These are phyloP conservation scores for Ophiostoma triangulosporum DNA, from an alignment of 2,329 filamentous ascomycete species.

Conservation along the genomic window DNA sequence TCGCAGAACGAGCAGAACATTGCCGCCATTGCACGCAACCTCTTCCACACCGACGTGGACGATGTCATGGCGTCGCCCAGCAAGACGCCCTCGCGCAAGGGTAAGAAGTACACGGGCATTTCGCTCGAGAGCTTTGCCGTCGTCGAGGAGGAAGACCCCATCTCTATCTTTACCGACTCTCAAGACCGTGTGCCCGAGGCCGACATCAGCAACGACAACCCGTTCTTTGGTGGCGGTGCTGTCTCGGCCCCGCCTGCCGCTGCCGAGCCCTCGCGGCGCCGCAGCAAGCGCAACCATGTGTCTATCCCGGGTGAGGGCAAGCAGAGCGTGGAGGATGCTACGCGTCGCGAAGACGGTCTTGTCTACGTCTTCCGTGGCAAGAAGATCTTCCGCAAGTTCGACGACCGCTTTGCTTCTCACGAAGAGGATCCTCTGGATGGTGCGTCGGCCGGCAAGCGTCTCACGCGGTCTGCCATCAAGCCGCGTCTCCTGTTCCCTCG, in stretches of 20 bases:
- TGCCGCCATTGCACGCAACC: slow-evolving; percentile 42
- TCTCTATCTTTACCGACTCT: slow-evolving; percentile 65
- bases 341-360: slow-evolving; percentile 55
- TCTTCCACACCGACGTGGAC: slow-evolving; percentile 47
- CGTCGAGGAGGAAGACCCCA: slow-evolving; percentile 43
- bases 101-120: slow-evolving; percentile 42
- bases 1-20: slow-evolving; percentile 38
- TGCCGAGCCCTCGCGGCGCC: slow-evolving; percentile 27
- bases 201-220: slow-evolving; percentile 55
- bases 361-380: slow-evolving; percentile 70
- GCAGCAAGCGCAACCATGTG: slow-evolving; percentile 42
- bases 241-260: slow-evolving; percentile 15
- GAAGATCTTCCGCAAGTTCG: slow-evolving; percentile 61
- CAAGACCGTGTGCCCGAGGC: slow-evolving; percentile 62
- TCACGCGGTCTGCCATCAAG: slow-evolving; percentile 36
- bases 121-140: slow-evolving; percentile 44
- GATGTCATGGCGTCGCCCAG: slow-evolving; percentile 43
- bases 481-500: slow-evolving; percentile 58
- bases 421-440: slow-evolving; percentile 15
- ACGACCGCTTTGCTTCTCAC: slow-evolving; percentile 17
- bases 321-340: slow-evolving; percentile 48
- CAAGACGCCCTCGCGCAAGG: slow-evolving; percentile 33
- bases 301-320: slow-evolving; percentile 42
- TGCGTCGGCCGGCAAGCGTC: slow-evolving; percentile 24
- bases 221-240: slow-evolving; percentile 46